phyloP scores from a whole-genome alignment of 306 rosid genomes.

The Pterocarpus santalinus region DNA sequence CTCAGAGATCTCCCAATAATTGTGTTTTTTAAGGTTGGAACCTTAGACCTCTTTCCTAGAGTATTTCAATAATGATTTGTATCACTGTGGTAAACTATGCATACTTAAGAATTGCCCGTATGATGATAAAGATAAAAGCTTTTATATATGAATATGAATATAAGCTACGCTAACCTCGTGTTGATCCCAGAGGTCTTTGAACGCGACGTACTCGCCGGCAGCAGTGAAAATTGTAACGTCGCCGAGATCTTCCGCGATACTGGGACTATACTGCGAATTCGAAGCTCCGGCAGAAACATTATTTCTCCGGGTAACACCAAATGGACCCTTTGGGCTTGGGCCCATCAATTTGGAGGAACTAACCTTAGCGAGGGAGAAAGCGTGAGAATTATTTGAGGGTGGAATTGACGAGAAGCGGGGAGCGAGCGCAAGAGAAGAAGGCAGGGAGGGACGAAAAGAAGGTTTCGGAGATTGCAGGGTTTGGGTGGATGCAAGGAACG shows the following conservation, averaged over 20 bases:
- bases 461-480: constrained; percentile 41
- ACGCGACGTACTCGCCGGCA: constrained; percentile 67
- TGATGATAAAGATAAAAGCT: not conserved
- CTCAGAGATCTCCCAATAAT: too few relatives aligned
- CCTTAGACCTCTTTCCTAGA: too few relatives aligned
- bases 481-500: not conserved
- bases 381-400: constrained; percentile 21
- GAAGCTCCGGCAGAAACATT: constrained; percentile 56
- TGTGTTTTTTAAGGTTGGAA: too few relatives aligned
- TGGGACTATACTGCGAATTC: constrained; percentile 47
- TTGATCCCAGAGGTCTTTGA: constrained; percentile 81
- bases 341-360: constrained; percentile 26
- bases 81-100: too few relatives aligned
- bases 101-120: too few relatives aligned
- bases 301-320: constrained; percentile 27
- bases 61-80: too few relatives aligned
- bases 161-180: constrained; percentile 56
- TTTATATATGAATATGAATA: not conserved
- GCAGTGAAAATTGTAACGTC: constrained; percentile 69
- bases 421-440: not conserved
- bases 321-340: constrained; percentile 5
- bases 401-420: constrained; percentile 36
- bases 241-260: constrained; percentile 56
- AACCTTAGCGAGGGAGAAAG: not conserved
- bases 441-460: constrained; percentile 38